Percentiles rank a stretch among this genome's conserved stretches.
Evolutionary conservation across 208 protist species (phyloP).

Genomic region (Acanthamoeba quina): DNA sequence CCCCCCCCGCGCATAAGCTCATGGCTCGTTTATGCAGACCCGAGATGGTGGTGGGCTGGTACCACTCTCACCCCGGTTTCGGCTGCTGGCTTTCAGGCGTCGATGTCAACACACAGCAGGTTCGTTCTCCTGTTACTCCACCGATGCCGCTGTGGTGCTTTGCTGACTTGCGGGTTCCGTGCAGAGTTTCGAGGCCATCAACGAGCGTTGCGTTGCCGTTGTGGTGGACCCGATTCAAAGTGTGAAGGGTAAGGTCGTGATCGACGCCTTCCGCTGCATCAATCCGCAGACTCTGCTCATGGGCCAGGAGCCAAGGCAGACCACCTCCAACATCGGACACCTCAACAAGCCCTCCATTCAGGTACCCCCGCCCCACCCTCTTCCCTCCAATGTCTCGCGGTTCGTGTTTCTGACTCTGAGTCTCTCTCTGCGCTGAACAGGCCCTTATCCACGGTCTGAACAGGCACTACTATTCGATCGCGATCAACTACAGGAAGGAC

Average conservation of each 20-base stretch:
- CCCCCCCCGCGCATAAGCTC: not conserved
- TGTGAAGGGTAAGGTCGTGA: constrained; percentile 99
- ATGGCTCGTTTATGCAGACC: constrained; percentile 84
- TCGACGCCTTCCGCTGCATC: constrained; percentile 99
- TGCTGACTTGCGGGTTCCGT: constrained; percentile 59
- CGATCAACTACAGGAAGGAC: constrained; percentile 99
- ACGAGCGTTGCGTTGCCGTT: constrained; percentile 98
- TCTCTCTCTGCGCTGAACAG: constrained; percentile 62
- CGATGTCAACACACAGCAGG: constrained; percentile 99
- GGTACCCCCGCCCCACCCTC: constrained; percentile 33
- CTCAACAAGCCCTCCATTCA: constrained; percentile 98
- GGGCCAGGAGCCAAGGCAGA: constrained; percentile 97
- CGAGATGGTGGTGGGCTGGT: constrained; percentile 99
- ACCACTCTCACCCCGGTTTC: constrained; percentile 99
- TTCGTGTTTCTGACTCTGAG: not conserved
- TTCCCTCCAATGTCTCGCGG: constrained; percentile 12
- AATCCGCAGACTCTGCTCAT: constrained; percentile 94
- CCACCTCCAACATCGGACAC: constrained; percentile 99
- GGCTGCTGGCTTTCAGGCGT: constrained; percentile 99
- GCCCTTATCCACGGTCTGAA: constrained; percentile 98
- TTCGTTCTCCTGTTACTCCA: constrained; percentile 39
- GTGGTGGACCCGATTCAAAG: constrained; percentile 99
- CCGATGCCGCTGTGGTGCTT: constrained; percentile 15
- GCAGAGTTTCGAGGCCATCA: constrained; percentile 97
- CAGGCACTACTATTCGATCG: constrained; percentile 99